Base-by-base conservation (phyloP, 495 filamentous ascomycete genomes). In the Delitschia confertaspora region DNA sequence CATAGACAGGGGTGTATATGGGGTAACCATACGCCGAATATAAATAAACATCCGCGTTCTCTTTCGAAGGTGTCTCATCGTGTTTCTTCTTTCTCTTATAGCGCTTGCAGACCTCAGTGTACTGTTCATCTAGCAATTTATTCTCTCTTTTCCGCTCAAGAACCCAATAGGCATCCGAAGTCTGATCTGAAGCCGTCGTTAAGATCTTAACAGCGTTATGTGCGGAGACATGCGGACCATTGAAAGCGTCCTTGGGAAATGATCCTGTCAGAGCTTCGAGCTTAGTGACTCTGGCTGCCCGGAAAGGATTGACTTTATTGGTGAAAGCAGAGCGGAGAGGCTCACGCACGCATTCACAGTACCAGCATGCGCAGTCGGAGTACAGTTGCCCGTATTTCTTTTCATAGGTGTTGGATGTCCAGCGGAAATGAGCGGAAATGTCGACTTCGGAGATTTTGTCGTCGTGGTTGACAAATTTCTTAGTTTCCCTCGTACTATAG, bases 291-390 rank as follows among this genome's bases (percentile, higher is more conserved):
- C 67, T 46, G 77, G 7, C 74, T 71, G 26, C 29, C 6, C 24
- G 21, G 33, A 48, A 20, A 57, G 11, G 55, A 18, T 49, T 65
- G 24, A 67, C 25, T 30, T 51, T 33, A 0, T 42, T 42, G 14
- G 60, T 62, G 16, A 72, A 24, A 4, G 61, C 45, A 16, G 70
- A 74, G 23, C 71, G 67, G 59, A 82, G 75, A 7, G 73, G 61
- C 25, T 75, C 73, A 9, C 86, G 79, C 47, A 83, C 75, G 16
- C 80, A 75, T 56, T 91, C 85, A 65, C 87, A 94, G 59, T 87
- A 88, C 85, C 87, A 93, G 63, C 87, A 94, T 3, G 79, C 86
- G 57, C 87, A 93, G 60, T 85, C 81, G 21, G 73, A 80, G 61
- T 91, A 93, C 19, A 82, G 71, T 45, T 80, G 72, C 6, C 68